These are phyloP conservation scores for Rhodosporidiobolus odoratus DNA, from an alignment of 768 basidiomycete genomes.

Conservation along the genomic window DNA sequence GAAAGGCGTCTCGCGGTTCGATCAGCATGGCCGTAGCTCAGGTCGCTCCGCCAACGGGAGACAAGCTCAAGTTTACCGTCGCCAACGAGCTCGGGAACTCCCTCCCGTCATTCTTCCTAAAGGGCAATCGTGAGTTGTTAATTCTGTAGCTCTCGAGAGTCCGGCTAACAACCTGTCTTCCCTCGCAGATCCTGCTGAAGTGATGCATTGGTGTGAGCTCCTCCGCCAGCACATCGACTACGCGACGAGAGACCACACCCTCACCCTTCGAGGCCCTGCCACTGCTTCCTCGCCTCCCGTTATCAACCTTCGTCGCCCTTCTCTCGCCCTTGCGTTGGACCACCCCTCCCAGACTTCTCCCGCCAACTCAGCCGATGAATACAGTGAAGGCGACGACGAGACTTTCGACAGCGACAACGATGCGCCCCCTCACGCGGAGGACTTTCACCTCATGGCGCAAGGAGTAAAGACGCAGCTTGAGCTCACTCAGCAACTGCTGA, in stretches of 20 bases:
- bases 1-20: conserved; percentile 73
- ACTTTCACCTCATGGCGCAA: conserved; percentile 44
- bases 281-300: conserved; percentile 15
- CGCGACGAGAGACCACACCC: background rate
- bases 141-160: background rate
- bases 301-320: background rate
- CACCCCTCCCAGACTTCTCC: background rate
- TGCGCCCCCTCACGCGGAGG: conserved; percentile 34
- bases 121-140: conserved; percentile 43
- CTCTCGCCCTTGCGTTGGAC: too few relatives aligned
- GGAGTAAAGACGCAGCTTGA: conserved; percentile 64
- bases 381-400: conserved; percentile 34
- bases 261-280: background rate
- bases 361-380: conserved; percentile 25
- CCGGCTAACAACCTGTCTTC: conserved; percentile 50
- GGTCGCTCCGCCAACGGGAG: conserved; percentile 51
- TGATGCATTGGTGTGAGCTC: conserved; percentile 76
- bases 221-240: conserved; percentile 67
- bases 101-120: conserved; percentile 38
- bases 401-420: conserved; percentile 26
- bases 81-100: conserved; percentile 49
- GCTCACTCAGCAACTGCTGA: conserved; percentile 62
- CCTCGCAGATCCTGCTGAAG: conserved; percentile 72
- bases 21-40: conserved; percentile 78
- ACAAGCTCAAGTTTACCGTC: conserved; percentile 76